Conservation (phyloP, 2,329 filamentous ascomycete species). For the Fulvia fulva region DNA sequence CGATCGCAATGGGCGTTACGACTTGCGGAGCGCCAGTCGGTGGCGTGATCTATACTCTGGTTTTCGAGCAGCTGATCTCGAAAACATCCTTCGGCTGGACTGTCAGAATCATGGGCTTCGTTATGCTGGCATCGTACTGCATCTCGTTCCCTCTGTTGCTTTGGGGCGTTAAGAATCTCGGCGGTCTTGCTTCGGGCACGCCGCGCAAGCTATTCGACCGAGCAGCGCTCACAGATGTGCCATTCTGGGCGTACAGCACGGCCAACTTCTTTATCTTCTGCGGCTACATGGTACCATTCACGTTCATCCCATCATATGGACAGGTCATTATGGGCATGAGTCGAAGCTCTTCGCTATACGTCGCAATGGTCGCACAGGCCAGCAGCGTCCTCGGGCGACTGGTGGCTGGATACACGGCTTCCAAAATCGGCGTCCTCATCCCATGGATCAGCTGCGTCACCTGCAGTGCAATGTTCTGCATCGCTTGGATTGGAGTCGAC, state of each 20-base stretch:
- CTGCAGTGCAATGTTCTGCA: constrained; percentile 46
- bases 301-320: constrained; percentile 41
- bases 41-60: constrained; percentile 56
- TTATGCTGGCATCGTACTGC: constrained; percentile 47
- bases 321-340: constrained; percentile 38
- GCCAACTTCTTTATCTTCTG: constrained; percentile 32
- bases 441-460: constrained; percentile 49
- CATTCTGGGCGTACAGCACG: constrained; percentile 37
- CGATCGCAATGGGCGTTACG: constrained; percentile 57
- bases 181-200: constrained; percentile 25
- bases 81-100: constrained; percentile 61
- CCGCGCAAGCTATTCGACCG: constrained; percentile 37
- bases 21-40: constrained; percentile 60
- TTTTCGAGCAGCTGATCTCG: constrained; percentile 51
- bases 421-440: constrained; percentile 50
- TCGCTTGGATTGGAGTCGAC: constrained; percentile 54
- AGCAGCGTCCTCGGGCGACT: constrained; percentile 53
- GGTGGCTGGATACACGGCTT: constrained; percentile 49
- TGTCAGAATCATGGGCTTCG: constrained; percentile 56
- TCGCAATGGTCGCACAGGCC: constrained; percentile 57
- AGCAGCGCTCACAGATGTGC: constrained; percentile 37
- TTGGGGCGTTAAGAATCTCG: constrained; percentile 32
- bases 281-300: constrained; percentile 39
- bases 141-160: constrained; percentile 36
- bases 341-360: constrained; percentile 47